Conservation (phyloP, 192 early-diverging fungal species). For the Coemansia asiatica region DNA sequence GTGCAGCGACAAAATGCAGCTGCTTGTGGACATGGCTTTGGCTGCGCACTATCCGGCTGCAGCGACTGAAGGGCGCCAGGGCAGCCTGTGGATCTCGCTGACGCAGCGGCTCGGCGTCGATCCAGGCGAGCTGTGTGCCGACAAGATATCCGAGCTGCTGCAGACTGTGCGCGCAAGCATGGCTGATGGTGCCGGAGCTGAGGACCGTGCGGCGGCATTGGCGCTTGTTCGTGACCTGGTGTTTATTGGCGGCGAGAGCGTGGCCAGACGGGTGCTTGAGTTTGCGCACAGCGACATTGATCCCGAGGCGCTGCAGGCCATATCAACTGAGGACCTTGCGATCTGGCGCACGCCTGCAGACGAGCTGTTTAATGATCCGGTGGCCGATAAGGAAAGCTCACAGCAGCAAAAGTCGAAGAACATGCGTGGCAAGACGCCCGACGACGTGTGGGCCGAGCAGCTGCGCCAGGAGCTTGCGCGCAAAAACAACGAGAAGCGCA, state of each 20-base stretch:
- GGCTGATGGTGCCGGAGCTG: conserved; percentile 26
- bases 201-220: conserved; percentile 12
- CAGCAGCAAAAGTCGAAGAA: not conserved
- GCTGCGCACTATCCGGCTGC: conserved; percentile 49
- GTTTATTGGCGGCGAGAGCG: conserved; percentile 32
- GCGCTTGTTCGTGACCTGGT: conserved; percentile 32
- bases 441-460: conserved; percentile 46
- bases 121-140: conserved; percentile 63
- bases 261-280: conserved; percentile 35
- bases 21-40: conserved; percentile 58
- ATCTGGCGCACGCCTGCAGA: conserved; percentile 38
- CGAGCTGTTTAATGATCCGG: conserved; percentile 38
- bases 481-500: conserved; percentile 27
- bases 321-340: conserved; percentile 32
- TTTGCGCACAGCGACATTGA: conserved; percentile 25
- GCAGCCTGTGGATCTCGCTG: conserved; percentile 84
- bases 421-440: conserved; percentile 15
- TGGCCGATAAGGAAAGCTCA: conserved; percentile 11
- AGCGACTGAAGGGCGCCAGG: conserved; percentile 44
- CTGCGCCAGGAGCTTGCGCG: conserved; percentile 34
- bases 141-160: conserved; percentile 44
- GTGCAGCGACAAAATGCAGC: conserved; percentile 5
- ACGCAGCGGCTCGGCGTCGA: conserved; percentile 73
- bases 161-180: conserved; percentile 54
- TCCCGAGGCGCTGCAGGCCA: conserved; percentile 18